phyloP scores from a whole-genome alignment of 164 flowering plant species.

The Sextonia rubra region DNA sequence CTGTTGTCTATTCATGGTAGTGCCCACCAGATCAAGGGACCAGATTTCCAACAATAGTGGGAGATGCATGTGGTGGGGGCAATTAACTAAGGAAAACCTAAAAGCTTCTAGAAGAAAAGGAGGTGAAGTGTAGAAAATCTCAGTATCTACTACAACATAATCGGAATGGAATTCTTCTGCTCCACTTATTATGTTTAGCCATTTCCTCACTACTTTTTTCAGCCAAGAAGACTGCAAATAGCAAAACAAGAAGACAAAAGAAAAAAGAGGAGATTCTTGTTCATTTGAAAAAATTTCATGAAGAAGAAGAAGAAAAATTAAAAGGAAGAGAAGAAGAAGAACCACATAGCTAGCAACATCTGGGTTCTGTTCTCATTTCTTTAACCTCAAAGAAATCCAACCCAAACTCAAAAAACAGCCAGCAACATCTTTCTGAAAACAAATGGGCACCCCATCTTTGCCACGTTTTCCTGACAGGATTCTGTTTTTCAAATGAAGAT shows the following conservation, averaged over 20 bases:
- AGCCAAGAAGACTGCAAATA: constrained; percentile 56
- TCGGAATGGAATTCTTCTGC: constrained; percentile 60
- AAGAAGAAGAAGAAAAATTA: background rate
- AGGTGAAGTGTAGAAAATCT: background rate
- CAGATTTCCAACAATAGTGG: background rate
- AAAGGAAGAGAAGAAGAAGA: background rate
- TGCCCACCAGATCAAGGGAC: background rate
- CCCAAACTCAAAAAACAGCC: background rate
- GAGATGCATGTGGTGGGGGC: background rate
- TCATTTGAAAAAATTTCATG: background rate
- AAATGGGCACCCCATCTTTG: background rate
- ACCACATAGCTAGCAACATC: constrained; percentile 30
- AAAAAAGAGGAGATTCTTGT: background rate
- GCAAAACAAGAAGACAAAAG: background rate
- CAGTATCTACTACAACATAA: constrained; percentile 26
- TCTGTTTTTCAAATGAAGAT: background rate
- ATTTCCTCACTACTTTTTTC: constrained; percentile 47
- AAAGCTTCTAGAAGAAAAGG: background rate
- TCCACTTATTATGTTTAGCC: constrained; percentile 56
- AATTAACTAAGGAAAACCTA: no score
- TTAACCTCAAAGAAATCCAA: background rate
- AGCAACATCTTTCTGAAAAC: background rate
- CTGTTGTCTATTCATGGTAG: no score
- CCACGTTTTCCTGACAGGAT: background rate
- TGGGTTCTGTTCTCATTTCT: constrained; percentile 33